Evolutionary conservation across 2,329 filamentous ascomycete genomes (phyloP).

Genomic region (Neospermospora avenae): DNA sequence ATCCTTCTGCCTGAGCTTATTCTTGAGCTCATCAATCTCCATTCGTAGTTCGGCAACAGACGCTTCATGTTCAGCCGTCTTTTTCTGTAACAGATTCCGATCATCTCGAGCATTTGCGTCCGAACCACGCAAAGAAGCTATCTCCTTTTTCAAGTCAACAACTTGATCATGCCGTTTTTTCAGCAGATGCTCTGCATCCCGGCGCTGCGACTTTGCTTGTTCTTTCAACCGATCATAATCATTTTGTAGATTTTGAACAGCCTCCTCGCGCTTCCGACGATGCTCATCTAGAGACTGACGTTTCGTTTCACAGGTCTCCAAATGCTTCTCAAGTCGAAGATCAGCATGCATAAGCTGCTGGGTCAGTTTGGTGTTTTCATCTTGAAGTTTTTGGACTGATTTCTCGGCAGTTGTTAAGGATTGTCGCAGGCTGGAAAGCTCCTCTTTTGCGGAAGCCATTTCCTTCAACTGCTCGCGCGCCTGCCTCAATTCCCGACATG

Average conservation of each 20-base stretch:
- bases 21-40: constrained; percentile 20
- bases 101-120: constrained; percentile 19
- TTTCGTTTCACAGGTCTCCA: constrained; percentile 39
- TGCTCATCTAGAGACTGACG: constrained; percentile 44
- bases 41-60: constrained; percentile 21
- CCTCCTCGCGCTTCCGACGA: constrained; percentile 45
- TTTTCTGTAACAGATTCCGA: constrained; percentile 20
- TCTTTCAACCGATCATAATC: constrained; percentile 54
- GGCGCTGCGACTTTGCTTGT: constrained; percentile 50
- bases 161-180: constrained; percentile 57
- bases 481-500: constrained; percentile 51
- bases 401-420: constrained; percentile 47
- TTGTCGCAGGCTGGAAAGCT: constrained; percentile 50
- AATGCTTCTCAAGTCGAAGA: constrained; percentile 26
- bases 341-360: constrained; percentile 31
- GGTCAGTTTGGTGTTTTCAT: constrained; percentile 33
- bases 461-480: constrained; percentile 54
- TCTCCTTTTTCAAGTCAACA: constrained; percentile 51
- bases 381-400: constrained; percentile 26
- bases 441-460: constrained; percentile 48
- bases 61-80: constrained; percentile 21
- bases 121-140: constrained; percentile 43
- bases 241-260: constrained; percentile 46
- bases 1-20: neutral
- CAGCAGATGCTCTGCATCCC: constrained; percentile 53